Base-by-base conservation (phyloP, 805 yeast genomes). In the Cyberlindnera galapagoensis region DNA sequence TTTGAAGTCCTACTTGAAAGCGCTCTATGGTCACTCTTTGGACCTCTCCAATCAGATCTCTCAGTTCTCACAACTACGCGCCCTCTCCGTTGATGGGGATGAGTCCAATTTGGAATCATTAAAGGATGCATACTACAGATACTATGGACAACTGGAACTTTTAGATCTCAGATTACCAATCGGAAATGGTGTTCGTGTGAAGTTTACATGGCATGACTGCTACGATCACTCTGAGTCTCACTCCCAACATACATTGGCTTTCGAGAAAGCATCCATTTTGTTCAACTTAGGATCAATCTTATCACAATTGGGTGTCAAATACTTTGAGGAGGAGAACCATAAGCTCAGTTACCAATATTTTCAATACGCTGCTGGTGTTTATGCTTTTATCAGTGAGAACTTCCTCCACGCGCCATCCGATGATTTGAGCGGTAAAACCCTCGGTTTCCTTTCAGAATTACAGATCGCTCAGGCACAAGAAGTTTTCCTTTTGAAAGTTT, bases 391-490 rank as follows among this genome's bases (percentile, higher is more conserved):
- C 17, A 68, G 79, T 26, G 90, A 82, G 44, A 83, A 81, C 56
- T 90, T 90, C 56, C 60, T 87, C 28, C 92, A 88, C 57, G 90
- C 96, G 0, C 96, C 97, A 1, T 74, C 87, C 4, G 62, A 68
- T 5, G 98, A 90, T 56, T 60, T 88, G 30, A 65, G 70, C 38
- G 81, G 80, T 21, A 74, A 79, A 15, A 76, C 85, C 1, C 73
- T 84, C 8, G 66, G 67, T 25, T 78, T 84, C 21, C 65, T 90
- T 31, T 54, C 67, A 11, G 69, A 69, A 42, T 54, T 88, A 34
- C 75, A 80, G 74, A 62, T 86, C 34, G 92, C 94, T 0, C 95
- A 90, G 54, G 85, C 92, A 3, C 96, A 88, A 52, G 96, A 92
- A 44, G 69, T 81, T 6, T 88, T 90, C 52, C 59, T 80, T 3